phyloP scores from a whole-genome alignment of 106 monocot genomes.

The Apostasia shenzhenica region DNA sequence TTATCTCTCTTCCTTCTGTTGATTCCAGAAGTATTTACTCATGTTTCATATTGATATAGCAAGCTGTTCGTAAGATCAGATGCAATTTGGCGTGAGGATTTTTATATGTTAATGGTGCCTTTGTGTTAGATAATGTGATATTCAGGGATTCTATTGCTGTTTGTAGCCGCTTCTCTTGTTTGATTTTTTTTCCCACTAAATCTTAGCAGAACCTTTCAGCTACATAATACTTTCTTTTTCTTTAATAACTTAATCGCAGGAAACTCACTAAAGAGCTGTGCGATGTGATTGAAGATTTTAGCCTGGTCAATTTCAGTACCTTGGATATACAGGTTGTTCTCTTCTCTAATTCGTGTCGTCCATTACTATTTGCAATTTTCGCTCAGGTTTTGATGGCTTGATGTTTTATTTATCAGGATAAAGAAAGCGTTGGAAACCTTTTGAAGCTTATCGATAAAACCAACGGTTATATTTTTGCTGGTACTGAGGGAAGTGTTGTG shows the following conservation, averaged over 20 bases:
- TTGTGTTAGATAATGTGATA: too few species aligned
- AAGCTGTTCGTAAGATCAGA: too few species aligned
- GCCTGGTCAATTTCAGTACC: conserved; percentile 75
- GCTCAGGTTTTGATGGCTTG: neutral
- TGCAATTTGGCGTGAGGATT: too few species aligned
- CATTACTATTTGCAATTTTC: conserved; percentile 1
- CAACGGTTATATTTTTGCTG: conserved; percentile 90
- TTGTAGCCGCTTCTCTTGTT: too few species aligned
- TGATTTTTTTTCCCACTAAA: too few species aligned
- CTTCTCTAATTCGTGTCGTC: neutral
- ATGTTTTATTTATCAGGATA: conserved; percentile 52
- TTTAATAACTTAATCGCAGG: conserved; percentile 17
- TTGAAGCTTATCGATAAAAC: conserved; percentile 94
- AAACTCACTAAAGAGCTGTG: conserved; percentile 92
- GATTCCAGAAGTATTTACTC: too few species aligned
- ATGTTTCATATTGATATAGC: too few species aligned
- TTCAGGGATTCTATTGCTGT: too few species aligned
- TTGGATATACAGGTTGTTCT: conserved; percentile 75
- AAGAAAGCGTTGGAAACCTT: conserved; percentile 95
- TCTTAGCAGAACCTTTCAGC: too few species aligned
- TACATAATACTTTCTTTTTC: too few species aligned
- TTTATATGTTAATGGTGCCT: too few species aligned
- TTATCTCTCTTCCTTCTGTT: too few species aligned
- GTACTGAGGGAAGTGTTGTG: conserved; percentile 73
- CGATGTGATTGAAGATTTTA: conserved; percentile 75